phyloP scores from a whole-genome alignment of 1,284 basidiomycete species.

The Vanrija sp. region DNA sequence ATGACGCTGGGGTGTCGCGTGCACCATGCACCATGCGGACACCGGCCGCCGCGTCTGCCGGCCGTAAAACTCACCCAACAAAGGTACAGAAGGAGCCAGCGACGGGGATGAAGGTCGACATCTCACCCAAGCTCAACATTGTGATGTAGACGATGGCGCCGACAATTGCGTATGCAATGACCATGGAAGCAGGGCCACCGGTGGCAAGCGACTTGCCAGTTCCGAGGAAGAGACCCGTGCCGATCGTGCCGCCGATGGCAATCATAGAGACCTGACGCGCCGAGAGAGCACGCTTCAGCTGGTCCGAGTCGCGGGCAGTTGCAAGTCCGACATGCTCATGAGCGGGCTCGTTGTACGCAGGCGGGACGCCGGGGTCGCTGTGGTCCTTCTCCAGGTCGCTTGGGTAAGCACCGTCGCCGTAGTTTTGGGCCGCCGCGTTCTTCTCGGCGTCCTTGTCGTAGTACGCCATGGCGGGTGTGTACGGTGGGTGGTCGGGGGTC shows the following conservation, averaged over 20 bases:
- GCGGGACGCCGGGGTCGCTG: too few relatives aligned
- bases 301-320: background rate
- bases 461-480: too few relatives aligned
- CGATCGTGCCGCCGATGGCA: slow-evolving; percentile 24
- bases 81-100: slow-evolving; percentile 71
- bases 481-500: too few relatives aligned
- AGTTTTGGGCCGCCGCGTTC: too few relatives aligned
- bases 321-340: background rate
- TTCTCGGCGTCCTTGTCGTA: too few relatives aligned
- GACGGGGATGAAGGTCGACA: slow-evolving; percentile 51
- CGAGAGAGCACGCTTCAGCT: slow-evolving; percentile 6
- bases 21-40: too few relatives aligned
- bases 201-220: slow-evolving; percentile 20
- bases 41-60: too few relatives aligned
- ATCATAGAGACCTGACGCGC: slow-evolving; percentile 23
- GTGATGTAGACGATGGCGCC: slow-evolving; percentile 46
- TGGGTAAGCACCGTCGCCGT: too few relatives aligned
- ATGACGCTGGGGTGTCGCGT: too few relatives aligned
- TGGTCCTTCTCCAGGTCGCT: too few relatives aligned
- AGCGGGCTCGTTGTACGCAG: too few relatives aligned
- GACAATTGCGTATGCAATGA: slow-evolving; percentile 28
- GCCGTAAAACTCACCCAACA: slow-evolving; percentile 46
- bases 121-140: slow-evolving; percentile 51
- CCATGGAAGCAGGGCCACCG: slow-evolving; percentile 46
- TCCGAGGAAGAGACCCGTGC: slow-evolving; percentile 8